Evolutionary conservation across 2,329 filamentous ascomycete species (phyloP), one percentile per base, ranked within the genome.

Genomic region (Fusarium abutilonis): DNA sequence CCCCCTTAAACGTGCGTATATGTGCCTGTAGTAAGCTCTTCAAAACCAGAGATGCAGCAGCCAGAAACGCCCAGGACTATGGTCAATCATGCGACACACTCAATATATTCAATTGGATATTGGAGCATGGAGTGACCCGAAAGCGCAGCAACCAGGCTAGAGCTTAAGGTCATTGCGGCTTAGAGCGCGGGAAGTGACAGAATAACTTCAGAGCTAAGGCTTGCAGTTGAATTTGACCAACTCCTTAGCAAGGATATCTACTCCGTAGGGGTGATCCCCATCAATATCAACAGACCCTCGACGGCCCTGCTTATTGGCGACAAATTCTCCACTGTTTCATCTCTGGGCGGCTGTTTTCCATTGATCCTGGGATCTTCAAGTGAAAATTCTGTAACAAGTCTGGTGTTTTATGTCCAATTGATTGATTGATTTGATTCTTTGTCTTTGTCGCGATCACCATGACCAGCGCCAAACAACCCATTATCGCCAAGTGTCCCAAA

Each of bases 41-140:
- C 58, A 60, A 60, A 63, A 63, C 59, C 45, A 63, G 34, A 60
- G 29, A 34, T 64, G 60, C 60, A 50, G 55, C 60, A 63, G 35
- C 32, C 32, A 50, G 60, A 63, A 63, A 63, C 60, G 42, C 52
- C 39, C 29, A 9, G 54, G 40, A 46, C 31, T 55, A 44, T 40
- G 36, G 57, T 52, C 40, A 49, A 63, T 66, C 42, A 65, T 66
- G 63, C 62, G 62, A 66, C 53, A 53, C 49, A 6, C 11, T 31
- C 13, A 9, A 55, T 29, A 40, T 60, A 40, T 60, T 63, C 63
- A 51, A 63, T 50, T 63, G 49, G 49, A 38, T 44, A 26, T 29
- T n/a, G 32, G 17, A 15, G n/a, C n/a, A 36, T 31, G 15, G 45
- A 29, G 23, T 17, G 29, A 26, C 23, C 23, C 23, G 23, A 26